Base-by-base conservation (phyloP, 768 basidiomycete genomes). In the Ramaria sp. region DNA sequence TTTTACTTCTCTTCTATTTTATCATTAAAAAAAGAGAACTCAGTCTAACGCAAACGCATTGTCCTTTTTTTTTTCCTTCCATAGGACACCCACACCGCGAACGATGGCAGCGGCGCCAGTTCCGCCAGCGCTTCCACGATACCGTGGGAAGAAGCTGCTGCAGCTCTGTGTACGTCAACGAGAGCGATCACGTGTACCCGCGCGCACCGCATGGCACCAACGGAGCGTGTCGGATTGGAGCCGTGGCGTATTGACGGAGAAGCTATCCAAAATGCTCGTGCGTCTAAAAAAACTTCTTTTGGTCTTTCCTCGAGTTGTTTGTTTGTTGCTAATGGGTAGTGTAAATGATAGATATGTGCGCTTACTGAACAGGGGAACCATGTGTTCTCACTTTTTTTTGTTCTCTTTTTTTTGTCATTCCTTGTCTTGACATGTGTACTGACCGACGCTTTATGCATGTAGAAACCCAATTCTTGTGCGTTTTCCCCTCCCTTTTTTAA, bases 361-460 rank as follows among this genome's bases (percentile, higher is more conserved):
- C 9, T n/a, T 44, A 20, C 53, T 42, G 39, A 43, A 24, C 8
- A 9, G 27, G 20, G 48, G 18, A 9, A 38, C 32, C 9, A 44
- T 60, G 85, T 88, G 92, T 64, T 75, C 80, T 43, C 73, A 88
- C 60, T 60, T 95, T 58, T 98, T 99, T 63, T 67, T 74, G 20
- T 86, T 95, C 62, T 79, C 92, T 0, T 80, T 81, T 58, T 88
- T 96, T 64, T 93, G 77, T n/a, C n/a, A n/a, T n/a, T 67, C 89
- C 97, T 57, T 95, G 92, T 67, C 95, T 99, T 58, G 92, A 85
- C 86, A 64, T n/a, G n/a, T n/a, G n/a, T n/a, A n/a, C n/a, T n/a
- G n/a, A n/a, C n/a, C n/a, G n/a, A n/a, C n/a, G n/a, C n/a, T 8
- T 44, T 1, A 3, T 32, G 5, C 18, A 27, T 55, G 7, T 54